Conservation (phyloP, 2,329 filamentous ascomycete genomes). For the Rhynchosporium graminicola region DNA sequence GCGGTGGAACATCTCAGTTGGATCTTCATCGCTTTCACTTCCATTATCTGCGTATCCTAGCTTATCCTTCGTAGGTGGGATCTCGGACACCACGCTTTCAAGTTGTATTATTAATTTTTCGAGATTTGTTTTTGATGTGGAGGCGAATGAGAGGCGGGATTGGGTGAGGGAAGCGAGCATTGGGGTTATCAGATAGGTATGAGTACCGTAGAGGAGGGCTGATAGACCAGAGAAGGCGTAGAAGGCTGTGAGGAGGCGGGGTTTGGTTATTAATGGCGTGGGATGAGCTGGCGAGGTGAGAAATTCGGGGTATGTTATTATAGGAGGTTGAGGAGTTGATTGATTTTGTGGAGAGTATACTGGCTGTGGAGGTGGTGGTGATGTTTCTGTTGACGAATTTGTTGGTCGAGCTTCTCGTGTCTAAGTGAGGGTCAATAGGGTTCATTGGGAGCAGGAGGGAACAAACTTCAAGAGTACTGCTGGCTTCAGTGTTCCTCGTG, state of each 20-base stretch:
- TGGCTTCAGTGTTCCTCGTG: conserved; percentile 35
- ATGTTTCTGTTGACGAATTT: conserved; percentile 11
- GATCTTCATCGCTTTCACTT: conserved; percentile 57
- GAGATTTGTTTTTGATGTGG: conserved; percentile 51
- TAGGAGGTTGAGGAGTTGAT: conserved; percentile 49
- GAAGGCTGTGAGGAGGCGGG: conserved; percentile 58
- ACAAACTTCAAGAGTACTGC: conserved; percentile 13
- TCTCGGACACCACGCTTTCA: conserved; percentile 60
- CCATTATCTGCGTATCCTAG: conserved; percentile 42
- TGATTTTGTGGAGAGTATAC: conserved; percentile 44
- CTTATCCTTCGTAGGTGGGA: conserved; percentile 47
- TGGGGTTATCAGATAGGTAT: conserved; percentile 66
- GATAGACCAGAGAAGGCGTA: conserved; percentile 59
- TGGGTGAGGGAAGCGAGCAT: conserved; percentile 54
- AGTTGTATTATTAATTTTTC: conserved; percentile 53
- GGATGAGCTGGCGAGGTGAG: conserved; percentile 57
- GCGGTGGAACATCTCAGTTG: conserved; percentile 78
- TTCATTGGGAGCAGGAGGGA: background rate
- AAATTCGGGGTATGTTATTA: conserved; percentile 72
- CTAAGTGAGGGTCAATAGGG: conserved; percentile 8
- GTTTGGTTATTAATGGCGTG: conserved; percentile 63
- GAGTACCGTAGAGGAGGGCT: conserved; percentile 69
- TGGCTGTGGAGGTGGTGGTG: conserved; percentile 17
- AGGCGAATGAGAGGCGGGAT: conserved; percentile 54
- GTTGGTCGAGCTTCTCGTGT: conserved; percentile 4